These are phyloP conservation scores for Pterocarpus santalinus DNA, from an alignment of 306 rosid genomes.

Conservation along the genomic window DNA sequence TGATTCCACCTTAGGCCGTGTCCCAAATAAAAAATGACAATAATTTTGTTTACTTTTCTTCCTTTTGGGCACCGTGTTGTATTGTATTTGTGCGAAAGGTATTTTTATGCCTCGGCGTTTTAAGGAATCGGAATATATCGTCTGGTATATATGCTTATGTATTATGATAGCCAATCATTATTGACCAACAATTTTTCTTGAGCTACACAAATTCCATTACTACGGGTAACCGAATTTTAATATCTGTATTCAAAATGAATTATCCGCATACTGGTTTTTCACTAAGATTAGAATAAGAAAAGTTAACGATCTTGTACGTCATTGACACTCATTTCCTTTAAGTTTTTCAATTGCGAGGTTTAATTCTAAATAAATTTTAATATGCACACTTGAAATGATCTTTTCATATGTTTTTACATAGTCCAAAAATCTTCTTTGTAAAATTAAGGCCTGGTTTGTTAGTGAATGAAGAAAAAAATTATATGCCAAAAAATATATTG, in stretches of 20 bases:
- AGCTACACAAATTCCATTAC: conserved; percentile 7
- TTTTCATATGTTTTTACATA: neutral
- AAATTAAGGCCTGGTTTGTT: neutral
- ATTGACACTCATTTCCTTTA: neutral
- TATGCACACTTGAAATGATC: neutral
- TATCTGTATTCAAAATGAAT: conserved; percentile 1
- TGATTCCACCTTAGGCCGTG: neutral
- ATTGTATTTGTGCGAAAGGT: neutral
- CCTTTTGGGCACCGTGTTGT: neutral
- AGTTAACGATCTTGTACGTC: neutral
- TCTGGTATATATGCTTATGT: neutral
- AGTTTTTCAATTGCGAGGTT: neutral
- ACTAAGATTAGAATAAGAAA: neutral
- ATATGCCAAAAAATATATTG: too few species aligned
- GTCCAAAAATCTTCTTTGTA: neutral
- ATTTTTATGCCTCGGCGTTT: neutral
- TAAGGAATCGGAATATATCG: conserved; percentile 2
- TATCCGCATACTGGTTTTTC: neutral
- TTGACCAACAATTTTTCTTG: conserved; percentile 20
- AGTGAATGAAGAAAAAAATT: neutral
- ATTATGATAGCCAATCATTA: conserved; percentile 32
- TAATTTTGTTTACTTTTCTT: neutral
- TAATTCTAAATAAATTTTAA: too few species aligned
- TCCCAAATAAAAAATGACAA: neutral
- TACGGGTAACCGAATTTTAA: neutral